These are phyloP conservation scores for Bruguiera sexangula DNA, from an alignment of 345 rosid genomes.

Conservation along the genomic window DNA sequence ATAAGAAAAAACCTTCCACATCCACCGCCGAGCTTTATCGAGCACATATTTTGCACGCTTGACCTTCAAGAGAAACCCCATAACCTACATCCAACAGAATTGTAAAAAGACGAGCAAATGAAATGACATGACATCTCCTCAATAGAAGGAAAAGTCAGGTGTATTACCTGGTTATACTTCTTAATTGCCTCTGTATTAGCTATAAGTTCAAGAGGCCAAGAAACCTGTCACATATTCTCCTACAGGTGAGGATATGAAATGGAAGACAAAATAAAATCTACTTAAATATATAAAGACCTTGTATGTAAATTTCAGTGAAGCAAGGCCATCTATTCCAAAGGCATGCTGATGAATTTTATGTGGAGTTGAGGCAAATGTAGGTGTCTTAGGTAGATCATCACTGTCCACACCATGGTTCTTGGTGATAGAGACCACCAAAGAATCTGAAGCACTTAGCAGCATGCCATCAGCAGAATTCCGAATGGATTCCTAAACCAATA, in stretches of 20 bases:
- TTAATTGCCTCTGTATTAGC: constrained; percentile 83
- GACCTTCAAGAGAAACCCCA: constrained; percentile 91
- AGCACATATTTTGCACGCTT: constrained; percentile 95
- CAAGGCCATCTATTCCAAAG: constrained; percentile 78
- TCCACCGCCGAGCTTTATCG: constrained; percentile 96
- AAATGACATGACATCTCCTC: constrained; percentile 10
- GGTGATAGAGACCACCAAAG: constrained; percentile 68
- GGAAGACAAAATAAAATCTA: constrained; percentile 13
- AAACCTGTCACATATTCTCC: constrained; percentile 48
- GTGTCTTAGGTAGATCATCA: constrained; percentile 49
- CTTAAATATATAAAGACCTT: constrained; percentile 45
- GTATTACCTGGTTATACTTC: constrained; percentile 85
- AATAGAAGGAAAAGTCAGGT: constrained; percentile 22
- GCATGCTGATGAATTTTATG: constrained; percentile 41
- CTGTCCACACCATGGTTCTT: constrained; percentile 44
- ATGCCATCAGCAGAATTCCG: constrained; percentile 88
- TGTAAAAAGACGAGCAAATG: constrained; percentile 23
- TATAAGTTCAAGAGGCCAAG: constrained; percentile 99
- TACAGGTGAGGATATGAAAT: constrained; percentile 10
- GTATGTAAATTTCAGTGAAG: constrained; percentile 72
- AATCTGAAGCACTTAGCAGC: constrained; percentile 76
- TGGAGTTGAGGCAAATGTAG: constrained; percentile 45
- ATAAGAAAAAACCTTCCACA: constrained; percentile 81
- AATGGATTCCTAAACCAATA: constrained; percentile 72
- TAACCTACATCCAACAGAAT: constrained; percentile 55